These are phyloP conservation scores for Pestalotiopsis sp. DNA, from an alignment of 2,329 filamentous ascomycete genomes.

Conservation along the genomic window DNA sequence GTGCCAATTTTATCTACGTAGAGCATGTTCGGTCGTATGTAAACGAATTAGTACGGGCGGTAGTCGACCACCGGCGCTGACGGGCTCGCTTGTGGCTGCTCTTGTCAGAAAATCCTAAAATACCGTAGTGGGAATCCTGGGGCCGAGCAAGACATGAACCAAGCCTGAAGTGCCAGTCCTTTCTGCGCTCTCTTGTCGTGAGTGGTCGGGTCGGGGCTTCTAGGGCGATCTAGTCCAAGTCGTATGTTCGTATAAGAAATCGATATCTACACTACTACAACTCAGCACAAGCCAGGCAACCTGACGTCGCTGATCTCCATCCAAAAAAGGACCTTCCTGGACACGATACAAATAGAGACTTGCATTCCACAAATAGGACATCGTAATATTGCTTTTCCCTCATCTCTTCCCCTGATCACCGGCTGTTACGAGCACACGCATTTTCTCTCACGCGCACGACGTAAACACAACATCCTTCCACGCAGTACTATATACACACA, in stretches of 20 bases:
- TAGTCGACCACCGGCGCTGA: neutral
- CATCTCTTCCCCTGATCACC: neutral
- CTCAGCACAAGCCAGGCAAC: constrained; percentile 4
- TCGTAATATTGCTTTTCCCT: neutral
- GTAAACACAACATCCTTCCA: neutral
- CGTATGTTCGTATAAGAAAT: neutral
- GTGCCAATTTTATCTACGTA: neutral
- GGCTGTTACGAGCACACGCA: neutral
- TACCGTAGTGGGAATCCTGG: neutral
- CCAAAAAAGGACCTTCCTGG: neutral
- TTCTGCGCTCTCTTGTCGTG: neutral
- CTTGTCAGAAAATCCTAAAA: neutral
- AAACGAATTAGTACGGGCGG: neutral
- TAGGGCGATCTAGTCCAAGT: neutral
- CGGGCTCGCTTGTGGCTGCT: neutral
- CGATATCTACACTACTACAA: neutral
- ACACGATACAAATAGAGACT: constrained; percentile 4
- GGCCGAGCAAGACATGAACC: neutral
- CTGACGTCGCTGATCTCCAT: constrained; percentile 2
- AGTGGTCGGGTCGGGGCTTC: neutral
- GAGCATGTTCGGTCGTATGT: neutral
- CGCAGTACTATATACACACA: neutral
- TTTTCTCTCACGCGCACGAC: neutral
- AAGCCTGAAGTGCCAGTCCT: neutral
- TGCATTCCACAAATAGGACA: neutral